These are phyloP conservation scores for Bryoglossum gracile DNA, from an alignment of 495 filamentous ascomycete species.

Conservation along the genomic window DNA sequence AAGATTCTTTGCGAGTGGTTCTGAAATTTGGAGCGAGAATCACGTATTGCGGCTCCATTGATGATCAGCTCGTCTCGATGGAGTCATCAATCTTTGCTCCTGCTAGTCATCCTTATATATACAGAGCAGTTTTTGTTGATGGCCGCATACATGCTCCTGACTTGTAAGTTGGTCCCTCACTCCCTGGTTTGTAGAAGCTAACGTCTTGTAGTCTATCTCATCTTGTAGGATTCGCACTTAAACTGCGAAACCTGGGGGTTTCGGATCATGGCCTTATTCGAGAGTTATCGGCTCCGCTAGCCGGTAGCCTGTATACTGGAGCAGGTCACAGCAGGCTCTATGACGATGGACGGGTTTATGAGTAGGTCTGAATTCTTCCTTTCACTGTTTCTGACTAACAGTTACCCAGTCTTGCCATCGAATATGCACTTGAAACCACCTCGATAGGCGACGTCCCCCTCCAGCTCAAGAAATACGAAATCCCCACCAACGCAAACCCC, in stretches of 20 bases:
- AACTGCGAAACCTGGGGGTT: constrained; percentile 85
- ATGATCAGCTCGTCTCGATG: constrained; percentile 90
- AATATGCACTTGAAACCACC: constrained; percentile 80
- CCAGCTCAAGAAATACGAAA: constrained; percentile 41
- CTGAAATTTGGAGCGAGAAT: constrained; percentile 74
- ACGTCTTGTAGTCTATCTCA: constrained; percentile 65
- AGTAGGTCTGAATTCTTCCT: constrained; percentile 42
- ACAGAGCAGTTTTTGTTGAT: constrained; percentile 89
- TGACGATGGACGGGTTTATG: constrained; percentile 83
- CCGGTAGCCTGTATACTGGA: constrained; percentile 83
- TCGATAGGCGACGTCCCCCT: constrained; percentile 47
- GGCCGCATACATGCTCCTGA: constrained; percentile 87
- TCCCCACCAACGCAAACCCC: constrained; percentile 54
- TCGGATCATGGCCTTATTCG: constrained; percentile 89
- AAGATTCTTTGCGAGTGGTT: constrained; percentile 60
- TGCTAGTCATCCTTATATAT: constrained; percentile 83
- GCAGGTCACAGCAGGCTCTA: constrained; percentile 93
- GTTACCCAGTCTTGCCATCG: constrained; percentile 63
- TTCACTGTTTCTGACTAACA: constrained; percentile 4
- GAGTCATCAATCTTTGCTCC: constrained; percentile 86
- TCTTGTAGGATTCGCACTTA: constrained; percentile 86
- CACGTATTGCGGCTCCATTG: constrained; percentile 83
- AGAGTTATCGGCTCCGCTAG: constrained; percentile 80
- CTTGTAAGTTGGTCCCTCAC: constrained; percentile 69
- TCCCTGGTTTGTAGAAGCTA: no score